Evolutionary conservation across 805 yeast genomes (phyloP).

Genomic region (Clavispora phyllophila): DNA sequence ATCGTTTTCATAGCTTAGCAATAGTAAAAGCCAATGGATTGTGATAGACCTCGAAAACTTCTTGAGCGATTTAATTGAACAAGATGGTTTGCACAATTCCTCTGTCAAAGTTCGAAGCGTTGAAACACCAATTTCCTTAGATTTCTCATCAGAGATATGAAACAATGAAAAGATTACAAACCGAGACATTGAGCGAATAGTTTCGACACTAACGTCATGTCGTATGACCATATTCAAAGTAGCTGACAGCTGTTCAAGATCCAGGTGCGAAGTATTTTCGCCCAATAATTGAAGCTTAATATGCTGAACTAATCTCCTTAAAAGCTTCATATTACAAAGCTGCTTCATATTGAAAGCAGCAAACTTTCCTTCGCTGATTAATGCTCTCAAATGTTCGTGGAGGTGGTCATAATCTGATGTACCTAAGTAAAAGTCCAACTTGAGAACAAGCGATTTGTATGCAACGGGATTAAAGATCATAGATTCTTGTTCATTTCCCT

Average conservation of each 20-base stretch:
- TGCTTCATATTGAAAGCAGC: constrained; percentile 47
- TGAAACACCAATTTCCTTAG: constrained; percentile 32
- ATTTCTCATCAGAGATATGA: constrained; percentile 25
- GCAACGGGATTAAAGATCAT: constrained; percentile 51
- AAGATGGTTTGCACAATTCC: constrained; percentile 37
- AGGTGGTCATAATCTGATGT: constrained; percentile 46
- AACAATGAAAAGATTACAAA: constrained; percentile 49
- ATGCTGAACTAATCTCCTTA: constrained; percentile 46
- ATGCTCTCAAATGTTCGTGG: constrained; percentile 52
- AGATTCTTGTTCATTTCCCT: constrained; percentile 36
- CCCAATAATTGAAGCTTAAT: constrained; percentile 29
- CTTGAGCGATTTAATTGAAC: constrained; percentile 35
- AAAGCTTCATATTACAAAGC: constrained; percentile 46
- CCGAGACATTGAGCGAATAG: constrained; percentile 44
- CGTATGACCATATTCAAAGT: constrained; percentile 21
- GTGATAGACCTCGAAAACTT: constrained; percentile 51
- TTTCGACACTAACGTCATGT: constrained; percentile 48
- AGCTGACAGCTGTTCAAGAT: constrained; percentile 12
- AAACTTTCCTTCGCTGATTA: constrained; percentile 50
- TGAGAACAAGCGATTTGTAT: constrained; percentile 45
- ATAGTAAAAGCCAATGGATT: constrained; percentile 58
- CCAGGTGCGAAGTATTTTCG: constrained; percentile 7
- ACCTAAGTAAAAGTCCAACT: constrained; percentile 64
- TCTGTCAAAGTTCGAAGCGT: constrained; percentile 29
- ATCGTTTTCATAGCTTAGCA: constrained; percentile 35